Percentiles rank a stretch among this genome's conserved stretches.
These are phyloP conservation scores for Leishmania amazonensis DNA, from an alignment of 208 protist species.

Conservation along the genomic window DNA sequence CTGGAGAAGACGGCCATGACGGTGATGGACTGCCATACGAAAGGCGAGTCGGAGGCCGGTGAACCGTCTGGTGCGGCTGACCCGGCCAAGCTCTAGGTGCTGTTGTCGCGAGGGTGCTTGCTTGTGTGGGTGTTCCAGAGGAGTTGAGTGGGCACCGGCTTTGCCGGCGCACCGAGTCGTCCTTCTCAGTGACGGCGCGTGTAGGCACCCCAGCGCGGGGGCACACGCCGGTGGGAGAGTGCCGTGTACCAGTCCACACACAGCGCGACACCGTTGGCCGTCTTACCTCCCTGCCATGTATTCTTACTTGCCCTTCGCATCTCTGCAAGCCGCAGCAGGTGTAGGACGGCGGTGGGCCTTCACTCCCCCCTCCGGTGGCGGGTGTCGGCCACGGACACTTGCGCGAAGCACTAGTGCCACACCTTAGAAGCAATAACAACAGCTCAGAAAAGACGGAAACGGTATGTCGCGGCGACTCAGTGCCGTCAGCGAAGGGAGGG, in stretches of 20 bases:
- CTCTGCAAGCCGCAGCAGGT: not conserved
- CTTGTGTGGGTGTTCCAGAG: not conserved
- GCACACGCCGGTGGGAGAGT: not conserved
- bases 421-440: too few species aligned
- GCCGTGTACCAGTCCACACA: not conserved
- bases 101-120: not conserved
- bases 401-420: too few species aligned
- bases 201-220: not conserved
- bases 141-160: not conserved
- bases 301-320: not conserved
- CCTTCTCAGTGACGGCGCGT: not conserved
- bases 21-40: slow-evolving; percentile 22
- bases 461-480: too few species aligned
- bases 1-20: slow-evolving; percentile 47
- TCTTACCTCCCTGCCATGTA: not conserved
- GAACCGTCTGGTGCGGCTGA: slow-evolving; percentile 15
- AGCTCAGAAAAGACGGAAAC: too few species aligned
- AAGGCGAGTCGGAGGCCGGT: not conserved
- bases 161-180: not conserved
- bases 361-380: not conserved
- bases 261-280: not conserved
- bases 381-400: not conserved
- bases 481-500: too few species aligned
- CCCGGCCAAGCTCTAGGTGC: slow-evolving; percentile 29
- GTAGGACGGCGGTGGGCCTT: not conserved